Evolutionary conservation across 148 eudicot genomes (phyloP).

Genomic region (Persicaria maculosa): DNA sequence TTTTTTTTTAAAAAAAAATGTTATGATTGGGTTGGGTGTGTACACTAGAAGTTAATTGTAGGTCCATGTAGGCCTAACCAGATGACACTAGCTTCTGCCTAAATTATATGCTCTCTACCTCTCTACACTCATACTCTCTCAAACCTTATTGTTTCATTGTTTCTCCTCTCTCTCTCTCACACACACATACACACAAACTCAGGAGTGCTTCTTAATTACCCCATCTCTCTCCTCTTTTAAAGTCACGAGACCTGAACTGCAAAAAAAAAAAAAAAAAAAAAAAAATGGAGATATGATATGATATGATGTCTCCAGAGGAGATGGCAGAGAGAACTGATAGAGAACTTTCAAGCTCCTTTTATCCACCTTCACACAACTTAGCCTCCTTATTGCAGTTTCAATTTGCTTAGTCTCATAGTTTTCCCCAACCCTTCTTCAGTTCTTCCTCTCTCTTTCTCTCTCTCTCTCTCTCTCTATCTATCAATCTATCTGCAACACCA

Average conservation of each 20-base stretch:
- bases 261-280: constrained; percentile 12
- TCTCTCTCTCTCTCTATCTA: not conserved
- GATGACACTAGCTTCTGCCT: constrained; percentile 12
- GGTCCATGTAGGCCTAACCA: constrained; percentile 12
- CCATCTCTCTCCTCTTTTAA: constrained; percentile 22
- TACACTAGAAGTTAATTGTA: not conserved
- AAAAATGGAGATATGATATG: not conserved
- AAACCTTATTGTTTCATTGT: no score
- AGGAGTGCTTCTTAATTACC: not conserved
- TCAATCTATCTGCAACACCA: not conserved
- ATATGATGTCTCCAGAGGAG: constrained; percentile 24
- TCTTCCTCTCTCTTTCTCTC: constrained; percentile 19
- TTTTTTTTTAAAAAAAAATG: not conserved
- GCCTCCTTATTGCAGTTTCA: constrained; percentile 22
- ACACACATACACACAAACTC: not conserved
- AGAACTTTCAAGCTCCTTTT: constrained; percentile 42
- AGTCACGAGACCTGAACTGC: constrained; percentile 56
- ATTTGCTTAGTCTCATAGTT: not conserved
- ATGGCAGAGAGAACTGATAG: constrained; percentile 54
- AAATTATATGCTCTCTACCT: not conserved
- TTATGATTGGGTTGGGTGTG: constrained; percentile 8
- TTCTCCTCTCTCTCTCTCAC: not conserved
- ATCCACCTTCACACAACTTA: constrained; percentile 36
- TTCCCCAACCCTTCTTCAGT: not conserved
- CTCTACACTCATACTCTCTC: not conserved